Base-by-base conservation (phyloP, 768 basidiomycete species). In the Naganishia vaughanmartiniae region DNA sequence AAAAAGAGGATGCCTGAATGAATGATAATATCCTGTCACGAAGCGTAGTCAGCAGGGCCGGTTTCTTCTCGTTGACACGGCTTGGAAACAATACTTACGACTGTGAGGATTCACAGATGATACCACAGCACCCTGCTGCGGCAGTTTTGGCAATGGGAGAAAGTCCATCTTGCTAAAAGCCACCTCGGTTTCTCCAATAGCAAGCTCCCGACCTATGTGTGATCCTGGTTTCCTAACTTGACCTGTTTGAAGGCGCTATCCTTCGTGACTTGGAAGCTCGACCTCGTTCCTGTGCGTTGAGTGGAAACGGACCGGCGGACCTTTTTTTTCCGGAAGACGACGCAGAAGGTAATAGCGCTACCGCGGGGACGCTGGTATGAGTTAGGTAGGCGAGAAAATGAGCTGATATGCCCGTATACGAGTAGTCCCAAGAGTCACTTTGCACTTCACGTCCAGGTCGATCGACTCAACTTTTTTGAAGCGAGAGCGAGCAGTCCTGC, bases 1-100 rank as follows among this genome's bases (percentile, higher is more conserved):
- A 81, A 98, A 99, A 0, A 97, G 69, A 15, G 80, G 80, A 72
- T 81, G 79, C 15, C 76, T 73, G 71, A 81, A 81, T 1, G 76
- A 76, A 70, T 81, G 80, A 54, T 79, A 81, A 57, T 78, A 78
- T 3, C 71, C 67, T 72, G 66, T 51, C 7, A 19, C 14, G 2
- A 7, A 42, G 53, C 1, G 11, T 17, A 3, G 19, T 28, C 30
- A 39, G 54, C 24, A 3, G 5, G 21, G 26, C 26, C 21, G 56
- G 19, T 54, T 9, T 36, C 31, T 28, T 33, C 21, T 31, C 46
- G n/a, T 66, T 19, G 34, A 34, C 60, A 28, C 6, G n/a, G 65
- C 28, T 21, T n/a, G 9, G 21, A 21, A 7, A 53, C 31, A 42
- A 21, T 15, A 67, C 71, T 60, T 48, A 72, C 79, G 74, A 21